Evolutionary conservation across 768 basidiomycete species (phyloP).

Genomic region (Russula lepida): DNA sequence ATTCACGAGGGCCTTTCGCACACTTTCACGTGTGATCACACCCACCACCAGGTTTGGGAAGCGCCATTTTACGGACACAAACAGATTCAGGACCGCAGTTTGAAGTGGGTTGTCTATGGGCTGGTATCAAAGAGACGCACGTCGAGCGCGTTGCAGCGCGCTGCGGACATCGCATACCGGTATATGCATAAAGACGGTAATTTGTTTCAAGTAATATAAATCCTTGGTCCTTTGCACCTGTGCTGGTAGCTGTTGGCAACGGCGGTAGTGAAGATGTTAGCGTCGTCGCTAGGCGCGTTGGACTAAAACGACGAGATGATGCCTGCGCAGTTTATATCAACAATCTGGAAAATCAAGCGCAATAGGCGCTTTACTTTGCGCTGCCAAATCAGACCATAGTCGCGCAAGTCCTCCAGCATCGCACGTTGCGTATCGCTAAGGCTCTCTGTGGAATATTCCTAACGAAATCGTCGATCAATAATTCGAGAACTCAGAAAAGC

Average conservation of each 20-base stretch:
- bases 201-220: constrained; percentile 98
- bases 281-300: constrained; percentile 90
- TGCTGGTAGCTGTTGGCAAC: constrained; percentile 51
- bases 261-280: constrained; percentile 86
- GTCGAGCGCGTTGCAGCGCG: not conserved
- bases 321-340: constrained; percentile 35
- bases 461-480: constrained; percentile 8
- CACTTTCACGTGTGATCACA: constrained; percentile 88
- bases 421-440: constrained; percentile 70
- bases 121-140: constrained; percentile 8
- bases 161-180: constrained; percentile 44
- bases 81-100: constrained; percentile 91
- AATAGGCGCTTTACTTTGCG: constrained; percentile 43
- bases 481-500: constrained; percentile 12
- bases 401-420: constrained; percentile 88
- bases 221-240: constrained; percentile 61
- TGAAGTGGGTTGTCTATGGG: constrained; percentile 83
- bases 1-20: constrained; percentile 86
- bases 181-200: constrained; percentile 97
- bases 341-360: not conserved
- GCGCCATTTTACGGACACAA: constrained; percentile 84
- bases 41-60: constrained; percentile 98
- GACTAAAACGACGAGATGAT: constrained; percentile 76
- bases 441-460: constrained; percentile 87
- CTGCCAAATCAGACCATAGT: constrained; percentile 92